Conservation (phyloP, 495 filamentous ascomycete genomes). For the Penicillium parvum region DNA sequence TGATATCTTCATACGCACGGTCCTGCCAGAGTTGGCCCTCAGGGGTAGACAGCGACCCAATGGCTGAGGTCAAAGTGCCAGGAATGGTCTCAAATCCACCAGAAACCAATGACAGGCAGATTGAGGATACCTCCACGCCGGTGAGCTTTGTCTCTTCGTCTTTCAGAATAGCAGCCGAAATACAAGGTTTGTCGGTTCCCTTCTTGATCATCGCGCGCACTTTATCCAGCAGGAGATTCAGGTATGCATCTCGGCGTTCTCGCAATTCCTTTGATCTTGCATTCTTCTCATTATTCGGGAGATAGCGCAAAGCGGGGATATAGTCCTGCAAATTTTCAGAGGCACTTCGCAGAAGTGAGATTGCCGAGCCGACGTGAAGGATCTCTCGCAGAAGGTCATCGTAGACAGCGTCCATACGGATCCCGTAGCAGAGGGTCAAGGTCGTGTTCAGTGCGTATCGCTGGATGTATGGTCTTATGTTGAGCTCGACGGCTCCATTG, state of each 20-base stretch:
- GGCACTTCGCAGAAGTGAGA: slow-evolving; percentile 44
- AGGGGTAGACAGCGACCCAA: slow-evolving; percentile 44
- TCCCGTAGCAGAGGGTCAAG: slow-evolving; percentile 50
- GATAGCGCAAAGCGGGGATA: slow-evolving; percentile 42
- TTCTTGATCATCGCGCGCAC: slow-evolving; percentile 45
- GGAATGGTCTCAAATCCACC: slow-evolving; percentile 52
- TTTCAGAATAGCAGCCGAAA: slow-evolving; percentile 47
- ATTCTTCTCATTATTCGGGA: slow-evolving; percentile 48
- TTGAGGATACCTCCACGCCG: slow-evolving; percentile 46
- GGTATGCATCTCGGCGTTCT: slow-evolving; percentile 41
- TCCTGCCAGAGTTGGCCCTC: slow-evolving; percentile 49
- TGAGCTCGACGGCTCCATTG: slow-evolving; percentile 35
- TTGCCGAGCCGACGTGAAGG: slow-evolving; percentile 45
- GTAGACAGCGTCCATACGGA: slow-evolving; percentile 50
- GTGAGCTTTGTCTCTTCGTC: slow-evolving; percentile 47
- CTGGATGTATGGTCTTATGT: slow-evolving; percentile 42
- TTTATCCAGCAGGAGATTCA: slow-evolving; percentile 44
- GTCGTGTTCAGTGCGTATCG: slow-evolving; percentile 49
- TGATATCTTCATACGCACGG: slow-evolving; percentile 52
- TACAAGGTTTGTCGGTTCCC: slow-evolving; percentile 50
- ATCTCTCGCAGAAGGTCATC: slow-evolving; percentile 49
- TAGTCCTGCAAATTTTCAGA: slow-evolving; percentile 52
- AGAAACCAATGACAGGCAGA: slow-evolving; percentile 48
- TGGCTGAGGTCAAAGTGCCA: slow-evolving; percentile 43
- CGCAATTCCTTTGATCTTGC: slow-evolving; percentile 42